phyloP scores from a whole-genome alignment of 495 filamentous ascomycete genomes.

The Sporormia fimetaria region DNA sequence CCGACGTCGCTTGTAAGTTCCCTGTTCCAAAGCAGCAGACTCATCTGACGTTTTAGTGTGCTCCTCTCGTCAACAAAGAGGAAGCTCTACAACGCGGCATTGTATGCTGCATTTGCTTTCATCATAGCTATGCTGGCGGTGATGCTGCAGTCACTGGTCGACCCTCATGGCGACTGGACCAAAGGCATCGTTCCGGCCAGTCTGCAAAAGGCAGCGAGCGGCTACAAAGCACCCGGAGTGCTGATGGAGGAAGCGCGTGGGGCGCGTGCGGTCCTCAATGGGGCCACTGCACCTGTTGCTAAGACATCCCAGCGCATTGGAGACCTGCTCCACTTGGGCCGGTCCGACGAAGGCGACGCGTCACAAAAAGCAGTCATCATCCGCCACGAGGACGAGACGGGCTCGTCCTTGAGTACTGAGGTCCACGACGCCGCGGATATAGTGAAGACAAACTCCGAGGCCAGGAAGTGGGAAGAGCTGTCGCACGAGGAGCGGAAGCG shows the following conservation, averaged over 20 bases:
- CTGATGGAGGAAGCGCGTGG: conserved; percentile 2
- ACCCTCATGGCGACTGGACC: conserved; percentile 51
- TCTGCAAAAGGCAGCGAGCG: conserved; percentile 27
- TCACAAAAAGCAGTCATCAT: conserved; percentile 15
- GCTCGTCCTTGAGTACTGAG: conserved; percentile 17
- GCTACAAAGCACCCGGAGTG: conserved; percentile 15
- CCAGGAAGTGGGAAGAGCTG: conserved; percentile 56
- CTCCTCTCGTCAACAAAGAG: conserved; percentile 46
- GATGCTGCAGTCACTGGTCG: conserved; percentile 54
- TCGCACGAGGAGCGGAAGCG: conserved; percentile 41
- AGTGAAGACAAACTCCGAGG: conserved; percentile 38
- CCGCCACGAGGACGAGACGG: conserved; percentile 16
- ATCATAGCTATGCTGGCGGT: conserved; percentile 43
- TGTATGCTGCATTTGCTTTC: conserved; percentile 41
- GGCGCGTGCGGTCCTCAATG: conserved; percentile 13
- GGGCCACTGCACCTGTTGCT: conserved; percentile 5
- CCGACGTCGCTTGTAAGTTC: conserved; percentile 57
- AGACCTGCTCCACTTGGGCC: conserved; percentile 20
- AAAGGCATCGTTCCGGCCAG: conserved; percentile 41
- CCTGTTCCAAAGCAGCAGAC: too few species aligned
- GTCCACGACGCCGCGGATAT: conserved; percentile 30
- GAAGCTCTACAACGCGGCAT: conserved; percentile 37
- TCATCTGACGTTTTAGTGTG: too few species aligned
- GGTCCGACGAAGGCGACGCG: neutral
- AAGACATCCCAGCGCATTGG: conserved; percentile 13